Base-by-base conservation (phyloP, 768 basidiomycete species). In the Solioccasus polychromus region DNA sequence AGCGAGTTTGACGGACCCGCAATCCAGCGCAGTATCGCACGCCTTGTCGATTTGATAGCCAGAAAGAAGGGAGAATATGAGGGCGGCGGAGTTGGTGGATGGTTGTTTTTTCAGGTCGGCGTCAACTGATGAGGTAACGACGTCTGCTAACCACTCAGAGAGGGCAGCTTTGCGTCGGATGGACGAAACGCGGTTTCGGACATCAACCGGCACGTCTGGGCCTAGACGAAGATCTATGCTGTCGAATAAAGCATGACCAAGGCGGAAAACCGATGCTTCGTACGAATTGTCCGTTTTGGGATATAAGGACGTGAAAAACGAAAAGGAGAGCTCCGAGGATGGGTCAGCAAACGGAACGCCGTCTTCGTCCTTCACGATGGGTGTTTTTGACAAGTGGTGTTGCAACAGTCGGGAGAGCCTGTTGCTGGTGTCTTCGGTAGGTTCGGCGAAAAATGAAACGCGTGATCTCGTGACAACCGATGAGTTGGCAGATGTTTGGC, bases 1-100 rank as follows among this genome's bases (percentile, higher is more conserved):
- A 2, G 96, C 88, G 8, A 99, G 79, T 53, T 89, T 88, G 54
- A 90, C 67, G 54, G 89, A 88, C 4, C 85, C 83, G 5, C 79
- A 79, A 39, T 88, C 83, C 52, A 85, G 71, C 3, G 92, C 89
- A 3, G 73, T 70, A 35, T 84, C 75, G 53, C 83, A 85, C 8
- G 96, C 93, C 36, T 83, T 80, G 52, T 84, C 83, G n/a, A 94
- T 70, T 59, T 97, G 88, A 63, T 96, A 79, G 3, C 93, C 94
- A 0, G 88, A 87, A 3, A 99, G 77, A 44, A 85, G 78, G 1
- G 82, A 77, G 63, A 94, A 96, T 18, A 87, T 78, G 10, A 73
- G 66, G 3, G 75, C 65, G 19, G 83, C 72, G 8, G 75, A 59
- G 14, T 72, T 68, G 1, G 68, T 58, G 10, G 74, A 64, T 8